Evolutionary conservation across 805 yeast genomes (phyloP).

Genomic region (Starmerella apis): DNA sequence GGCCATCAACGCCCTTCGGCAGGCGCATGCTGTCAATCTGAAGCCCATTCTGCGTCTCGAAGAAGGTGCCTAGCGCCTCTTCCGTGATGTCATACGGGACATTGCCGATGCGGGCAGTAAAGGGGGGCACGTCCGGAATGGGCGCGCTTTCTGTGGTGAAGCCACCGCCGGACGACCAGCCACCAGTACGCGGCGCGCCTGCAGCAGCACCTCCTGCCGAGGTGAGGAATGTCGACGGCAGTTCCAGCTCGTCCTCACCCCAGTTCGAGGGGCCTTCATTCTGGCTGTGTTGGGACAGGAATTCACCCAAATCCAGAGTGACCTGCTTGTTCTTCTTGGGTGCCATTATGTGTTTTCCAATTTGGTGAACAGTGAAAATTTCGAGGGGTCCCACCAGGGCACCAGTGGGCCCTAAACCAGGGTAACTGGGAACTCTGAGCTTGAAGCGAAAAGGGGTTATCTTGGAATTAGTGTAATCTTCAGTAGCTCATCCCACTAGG

Average conservation of each 20-base stretch:
- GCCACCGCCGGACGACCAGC: slow-evolving; percentile 10
- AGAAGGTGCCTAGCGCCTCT: slow-evolving; percentile 35
- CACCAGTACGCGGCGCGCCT: slow-evolving; percentile 8
- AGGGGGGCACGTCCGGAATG: slow-evolving; percentile 86
- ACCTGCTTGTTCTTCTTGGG: slow-evolving; percentile 18
- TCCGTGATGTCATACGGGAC: slow-evolving; percentile 75
- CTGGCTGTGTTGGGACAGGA: slow-evolving; percentile 9
- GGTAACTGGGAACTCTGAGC: neutral
- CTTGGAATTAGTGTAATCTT: too few species aligned
- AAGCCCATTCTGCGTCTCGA: slow-evolving; percentile 34
- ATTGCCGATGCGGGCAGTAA: slow-evolving; percentile 76
- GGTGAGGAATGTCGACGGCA: slow-evolving; percentile 2
- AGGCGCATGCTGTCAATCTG: slow-evolving; percentile 59
- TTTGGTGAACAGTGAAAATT: slow-evolving; percentile 3
- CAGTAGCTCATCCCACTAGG: too few species aligned
- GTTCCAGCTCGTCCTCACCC: slow-evolving; percentile 7
- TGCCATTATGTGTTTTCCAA: slow-evolving; percentile 5
- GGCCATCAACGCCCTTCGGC: slow-evolving; percentile 52
- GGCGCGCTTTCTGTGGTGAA: slow-evolving; percentile 45
- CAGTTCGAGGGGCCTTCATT: slow-evolving; percentile 5
- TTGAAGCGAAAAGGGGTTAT: too few species aligned
- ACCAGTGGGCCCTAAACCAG: slow-evolving; percentile 4
- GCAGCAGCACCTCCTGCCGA: slow-evolving; percentile 6
- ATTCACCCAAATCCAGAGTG: slow-evolving; percentile 9
- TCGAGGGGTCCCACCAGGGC: neutral